Evolutionary conservation across 176 grass and related monocot genomes (phyloP), one percentile per base, ranked within the genome.

Genomic region (Oryza australiensis): DNA sequence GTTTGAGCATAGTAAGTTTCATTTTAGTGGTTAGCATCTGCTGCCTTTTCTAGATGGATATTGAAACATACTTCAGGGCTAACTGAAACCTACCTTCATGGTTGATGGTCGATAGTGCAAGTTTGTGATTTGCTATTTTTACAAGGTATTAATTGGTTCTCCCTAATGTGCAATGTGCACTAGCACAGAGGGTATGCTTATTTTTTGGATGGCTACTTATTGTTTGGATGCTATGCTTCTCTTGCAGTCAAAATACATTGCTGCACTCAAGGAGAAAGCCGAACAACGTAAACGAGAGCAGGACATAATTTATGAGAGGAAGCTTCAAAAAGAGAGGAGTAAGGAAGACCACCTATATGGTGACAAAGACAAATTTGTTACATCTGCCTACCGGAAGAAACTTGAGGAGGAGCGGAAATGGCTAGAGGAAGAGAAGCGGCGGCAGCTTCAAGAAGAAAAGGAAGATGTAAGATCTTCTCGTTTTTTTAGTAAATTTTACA

Each of bases 291-390:
- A 99, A 82, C 83, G 87, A 64, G 93, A 95, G 30, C 93, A 95
- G 84, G 96, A 99, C 76, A 87, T 99, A 78, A 69, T 95, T 79
- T 99, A 95, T 32, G 96, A 99, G 85, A 95, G 80, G 83, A 95
- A 99, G 70, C 72, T 99, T 74, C 83, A 95, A 62, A 99, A 99
- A 89, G 93, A 99, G 73, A 91, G 93, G 72, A 95, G 91, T 83
- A 93, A 95, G 82, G 96, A 99, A 48, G 93, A 99, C 42, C 96
- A 99, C 64, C 88, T 95, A 9, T 93, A 74, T 87, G 82, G 62
- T 23, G 93, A 93, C 37, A 95, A 99, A 78, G 96, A 99, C 24
- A 99, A 93, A 77, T 95, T 95, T 83, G 85, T 99, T 72, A 99
- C 96, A 59, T 83, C 90, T 88, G 96, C 92, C 27, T 99, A 95